These are phyloP conservation scores for Coemansia sp. DNA, from an alignment of 192 early-diverging fungal species.

Conservation along the genomic window DNA sequence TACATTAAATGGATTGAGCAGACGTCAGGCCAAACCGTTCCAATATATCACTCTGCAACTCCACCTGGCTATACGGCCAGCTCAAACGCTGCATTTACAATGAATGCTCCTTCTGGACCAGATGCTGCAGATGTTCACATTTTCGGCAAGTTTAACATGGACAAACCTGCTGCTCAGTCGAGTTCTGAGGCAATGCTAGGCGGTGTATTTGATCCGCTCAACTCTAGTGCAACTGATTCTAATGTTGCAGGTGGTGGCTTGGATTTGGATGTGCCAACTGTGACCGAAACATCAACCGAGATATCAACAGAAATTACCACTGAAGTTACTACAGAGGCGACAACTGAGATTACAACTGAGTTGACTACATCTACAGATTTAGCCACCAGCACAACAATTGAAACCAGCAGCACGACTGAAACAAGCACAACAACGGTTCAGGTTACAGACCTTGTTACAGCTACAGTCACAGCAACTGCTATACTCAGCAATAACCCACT, in stretches of 20 bases:
- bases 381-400: constrained; percentile 6
- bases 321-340: not conserved
- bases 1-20: constrained; percentile 27
- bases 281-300: not conserved
- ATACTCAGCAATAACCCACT: not conserved
- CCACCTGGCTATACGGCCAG: constrained; percentile 5
- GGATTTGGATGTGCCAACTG: not conserved
- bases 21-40: not conserved
- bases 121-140: constrained; percentile 1
- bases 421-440: constrained; percentile 2
- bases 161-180: not conserved
- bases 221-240: not conserved
- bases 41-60: not conserved
- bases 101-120: not conserved
- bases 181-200: not conserved
- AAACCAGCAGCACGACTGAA: constrained; percentile 4
- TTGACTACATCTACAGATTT: constrained; percentile 1
- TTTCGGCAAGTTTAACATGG: constrained; percentile 1
- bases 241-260: not conserved
- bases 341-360: constrained; percentile 2
- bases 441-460: not conserved
- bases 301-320: not conserved
- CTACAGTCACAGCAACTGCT: not conserved
- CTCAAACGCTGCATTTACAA: not conserved
- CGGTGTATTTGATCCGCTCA: not conserved